Conservation (phyloP, 2,329 filamentous ascomycete genomes). For the Arthrobotrys conoides region DNA sequence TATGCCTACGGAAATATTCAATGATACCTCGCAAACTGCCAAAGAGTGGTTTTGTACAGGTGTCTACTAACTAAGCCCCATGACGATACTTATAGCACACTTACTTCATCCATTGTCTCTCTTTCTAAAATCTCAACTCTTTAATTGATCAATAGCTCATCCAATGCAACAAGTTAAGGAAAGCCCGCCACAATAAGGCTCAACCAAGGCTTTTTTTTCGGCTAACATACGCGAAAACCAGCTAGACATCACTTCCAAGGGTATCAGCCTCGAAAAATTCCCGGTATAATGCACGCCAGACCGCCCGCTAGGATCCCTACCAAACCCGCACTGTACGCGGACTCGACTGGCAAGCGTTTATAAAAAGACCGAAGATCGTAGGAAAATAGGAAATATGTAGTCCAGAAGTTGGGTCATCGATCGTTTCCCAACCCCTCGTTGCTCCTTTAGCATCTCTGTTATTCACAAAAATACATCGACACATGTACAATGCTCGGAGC, state of each 20-base stretch:
- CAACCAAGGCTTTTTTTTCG: constrained; percentile 17
- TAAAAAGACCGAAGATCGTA: constrained; percentile 20
- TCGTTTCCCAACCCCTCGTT: background rate
- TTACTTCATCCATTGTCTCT: background rate
- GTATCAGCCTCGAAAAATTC: constrained; percentile 7
- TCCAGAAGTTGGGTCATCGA: background rate
- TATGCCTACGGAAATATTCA: background rate
- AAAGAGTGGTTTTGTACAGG: background rate
- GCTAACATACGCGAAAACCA: constrained; percentile 8
- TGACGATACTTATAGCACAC: background rate
- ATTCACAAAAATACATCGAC: background rate
- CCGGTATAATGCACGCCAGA: background rate
- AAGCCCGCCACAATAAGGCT: constrained; percentile 23
- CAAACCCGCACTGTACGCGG: constrained; percentile 4
- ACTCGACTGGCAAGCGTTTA: constrained; percentile 1
- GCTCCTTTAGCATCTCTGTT: background rate
- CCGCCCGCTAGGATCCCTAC: background rate
- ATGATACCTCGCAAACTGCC: background rate
- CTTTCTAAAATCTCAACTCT: background rate
- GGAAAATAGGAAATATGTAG: constrained; percentile 22
- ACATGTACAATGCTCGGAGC: constrained; percentile 20
- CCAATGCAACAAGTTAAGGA: background rate
- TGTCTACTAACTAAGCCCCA: background rate
- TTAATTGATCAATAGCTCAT: background rate
- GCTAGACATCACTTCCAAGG: background rate